Conservation (phyloP, 352 stramenopile genomes). For the Phytophthora sp. region DNA sequence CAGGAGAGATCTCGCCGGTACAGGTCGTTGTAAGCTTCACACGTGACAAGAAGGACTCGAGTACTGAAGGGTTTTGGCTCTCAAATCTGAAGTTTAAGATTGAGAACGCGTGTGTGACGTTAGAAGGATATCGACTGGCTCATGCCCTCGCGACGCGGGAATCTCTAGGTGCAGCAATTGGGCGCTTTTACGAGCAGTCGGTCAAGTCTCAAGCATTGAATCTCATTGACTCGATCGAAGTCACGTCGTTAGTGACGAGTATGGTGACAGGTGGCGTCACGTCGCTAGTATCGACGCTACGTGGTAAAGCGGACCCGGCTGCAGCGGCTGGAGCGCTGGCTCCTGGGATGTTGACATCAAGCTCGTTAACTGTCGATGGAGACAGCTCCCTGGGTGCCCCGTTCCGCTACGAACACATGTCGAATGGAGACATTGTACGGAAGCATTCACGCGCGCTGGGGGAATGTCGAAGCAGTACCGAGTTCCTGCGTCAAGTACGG, state of each 20-base stretch:
- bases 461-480: conserved; percentile 48
- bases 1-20: conserved; percentile 70
- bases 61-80: conserved; percentile 72
- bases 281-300: conserved; percentile 79
- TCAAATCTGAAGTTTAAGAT: conserved; percentile 88
- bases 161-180: conserved; percentile 66
- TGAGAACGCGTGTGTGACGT: conserved; percentile 81
- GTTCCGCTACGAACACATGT: conserved; percentile 77
- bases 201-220: conserved; percentile 84
- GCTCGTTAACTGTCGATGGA: conserved; percentile 22
- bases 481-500: conserved; percentile 70
- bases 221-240: conserved; percentile 86
- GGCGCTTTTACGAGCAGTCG: conserved; percentile 79
- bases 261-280: conserved; percentile 80
- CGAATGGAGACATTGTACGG: conserved; percentile 71
- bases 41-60: conserved; percentile 67
- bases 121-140: conserved; percentile 68
- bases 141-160: conserved; percentile 81
- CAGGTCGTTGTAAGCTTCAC: conserved; percentile 81
- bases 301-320: conserved; percentile 76
- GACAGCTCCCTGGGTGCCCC: conserved; percentile 19
- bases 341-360: conserved; percentile 39
- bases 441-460: conserved; percentile 71
- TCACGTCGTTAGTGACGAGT: conserved; percentile 85
- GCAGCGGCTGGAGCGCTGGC: conserved; percentile 33